Evolutionary conservation across 176 grass and related monocot genomes (phyloP).

Genomic region (Bolboschoenus planiculmis): DNA sequence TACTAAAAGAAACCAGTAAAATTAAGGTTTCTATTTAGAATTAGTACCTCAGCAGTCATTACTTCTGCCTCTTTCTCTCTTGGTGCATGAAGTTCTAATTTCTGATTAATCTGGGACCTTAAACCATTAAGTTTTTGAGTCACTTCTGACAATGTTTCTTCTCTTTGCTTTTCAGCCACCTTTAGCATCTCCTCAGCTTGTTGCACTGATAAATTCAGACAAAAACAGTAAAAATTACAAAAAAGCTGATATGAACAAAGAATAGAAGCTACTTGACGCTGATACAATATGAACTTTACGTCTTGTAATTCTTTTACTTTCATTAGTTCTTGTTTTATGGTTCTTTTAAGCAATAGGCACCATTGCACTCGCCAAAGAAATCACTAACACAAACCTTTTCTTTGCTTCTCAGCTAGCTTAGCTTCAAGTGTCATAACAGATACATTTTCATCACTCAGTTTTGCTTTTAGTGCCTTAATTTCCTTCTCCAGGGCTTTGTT

Average conservation of each 20-base stretch:
- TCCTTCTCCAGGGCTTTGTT: conserved; percentile 77
- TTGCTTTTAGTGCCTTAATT: conserved; percentile 55
- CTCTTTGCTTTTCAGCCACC: conserved; percentile 45
- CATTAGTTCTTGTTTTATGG: not conserved
- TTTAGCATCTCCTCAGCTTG: conserved; percentile 45
- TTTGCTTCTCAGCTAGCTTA: conserved; percentile 57
- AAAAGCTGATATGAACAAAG: not conserved
- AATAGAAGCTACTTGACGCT: not conserved
- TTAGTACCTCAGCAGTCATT: conserved; percentile 39
- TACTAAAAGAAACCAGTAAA: conserved; percentile 2
- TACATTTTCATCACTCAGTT: conserved; percentile 44
- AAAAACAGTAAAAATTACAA: not conserved
- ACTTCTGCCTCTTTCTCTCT: conserved; percentile 44
- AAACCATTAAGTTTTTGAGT: conserved; percentile 40
- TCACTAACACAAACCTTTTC: conserved; percentile 44
- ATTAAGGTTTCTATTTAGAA: conserved; percentile 11
- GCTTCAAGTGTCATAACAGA: conserved; percentile 36
- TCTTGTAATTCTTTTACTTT: not conserved
- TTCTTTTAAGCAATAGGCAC: not conserved
- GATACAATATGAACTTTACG: not conserved
- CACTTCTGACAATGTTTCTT: conserved; percentile 41
- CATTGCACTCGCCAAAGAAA: not conserved
- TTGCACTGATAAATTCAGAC: conserved; percentile 20
- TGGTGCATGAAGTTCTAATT: conserved; percentile 37
- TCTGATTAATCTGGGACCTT: conserved; percentile 49